These are phyloP conservation scores for Gardenia jasminoides DNA, from an alignment of 257 asterid genomes.

Conservation along the genomic window DNA sequence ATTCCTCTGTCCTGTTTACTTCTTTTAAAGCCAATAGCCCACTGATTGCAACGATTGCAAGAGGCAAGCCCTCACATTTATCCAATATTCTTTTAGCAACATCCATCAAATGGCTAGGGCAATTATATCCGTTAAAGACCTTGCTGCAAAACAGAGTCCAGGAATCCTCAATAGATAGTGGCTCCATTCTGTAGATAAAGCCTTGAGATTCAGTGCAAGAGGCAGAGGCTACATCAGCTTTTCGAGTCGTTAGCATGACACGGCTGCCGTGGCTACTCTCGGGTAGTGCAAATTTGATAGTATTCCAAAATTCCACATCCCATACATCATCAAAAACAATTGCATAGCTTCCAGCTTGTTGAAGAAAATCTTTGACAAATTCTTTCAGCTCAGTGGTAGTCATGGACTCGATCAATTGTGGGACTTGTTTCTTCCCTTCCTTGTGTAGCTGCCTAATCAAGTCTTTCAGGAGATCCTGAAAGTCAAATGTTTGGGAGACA, in stretches of 20 bases:
- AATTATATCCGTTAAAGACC: background rate
- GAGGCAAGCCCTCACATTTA: slow-evolving; percentile 29
- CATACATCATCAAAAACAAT: slow-evolving; percentile 29
- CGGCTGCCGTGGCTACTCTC: slow-evolving; percentile 12
- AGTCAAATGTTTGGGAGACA: slow-evolving; percentile 5
- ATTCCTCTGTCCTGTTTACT: slow-evolving; percentile 9
- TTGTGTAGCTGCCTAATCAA: background rate
- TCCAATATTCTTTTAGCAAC: slow-evolving; percentile 7
- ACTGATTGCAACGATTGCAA: slow-evolving; percentile 23
- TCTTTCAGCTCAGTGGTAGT: background rate
- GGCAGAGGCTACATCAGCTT: slow-evolving; percentile 11
- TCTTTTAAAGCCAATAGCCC: slow-evolving; percentile 28
- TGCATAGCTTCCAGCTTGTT: slow-evolving; percentile 1
- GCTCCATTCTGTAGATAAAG: background rate
- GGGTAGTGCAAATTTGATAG: slow-evolving; percentile 17
- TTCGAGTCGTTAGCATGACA: slow-evolving; percentile 20
- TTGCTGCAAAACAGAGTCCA: slow-evolving; percentile 11
- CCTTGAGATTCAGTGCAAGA: slow-evolving; percentile 1
- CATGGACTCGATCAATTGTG: background rate
- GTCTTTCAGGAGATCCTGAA: background rate
- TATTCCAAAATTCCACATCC: slow-evolving; percentile 10
- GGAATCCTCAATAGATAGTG: slow-evolving; percentile 16
- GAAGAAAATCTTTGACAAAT: background rate
- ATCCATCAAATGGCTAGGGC: slow-evolving; percentile 2
- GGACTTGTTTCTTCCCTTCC: background rate